phyloP scores from a whole-genome alignment of 2,329 filamentous ascomycete species.

The Claviceps citrina region DNA sequence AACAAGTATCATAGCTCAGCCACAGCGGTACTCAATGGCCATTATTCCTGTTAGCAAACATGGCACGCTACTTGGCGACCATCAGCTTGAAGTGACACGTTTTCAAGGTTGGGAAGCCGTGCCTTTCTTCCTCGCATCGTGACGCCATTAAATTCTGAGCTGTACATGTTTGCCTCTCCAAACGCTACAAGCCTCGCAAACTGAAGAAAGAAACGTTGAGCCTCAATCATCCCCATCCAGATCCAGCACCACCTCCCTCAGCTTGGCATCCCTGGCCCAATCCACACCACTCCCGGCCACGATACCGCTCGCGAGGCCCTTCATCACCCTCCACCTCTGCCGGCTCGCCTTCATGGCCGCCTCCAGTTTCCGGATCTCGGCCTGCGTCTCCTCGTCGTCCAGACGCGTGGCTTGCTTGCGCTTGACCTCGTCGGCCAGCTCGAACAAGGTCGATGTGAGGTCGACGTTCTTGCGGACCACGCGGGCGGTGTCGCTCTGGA shows the following conservation, averaged over 20 bases:
- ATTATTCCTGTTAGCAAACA: too few species aligned
- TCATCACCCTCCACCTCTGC: slow-evolving; percentile 58
- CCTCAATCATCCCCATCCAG: slow-evolving; percentile 24
- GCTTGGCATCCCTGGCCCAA: slow-evolving; percentile 55
- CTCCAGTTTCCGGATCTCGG: slow-evolving; percentile 44
- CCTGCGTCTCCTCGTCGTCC: slow-evolving; percentile 33
- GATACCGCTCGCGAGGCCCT: slow-evolving; percentile 62
- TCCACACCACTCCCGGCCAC: slow-evolving; percentile 71
- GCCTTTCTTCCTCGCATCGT: too few species aligned
- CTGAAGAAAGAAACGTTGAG: too few species aligned
- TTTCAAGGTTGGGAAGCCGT: too few species aligned
- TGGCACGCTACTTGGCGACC: too few species aligned
- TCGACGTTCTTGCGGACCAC: slow-evolving; percentile 45
- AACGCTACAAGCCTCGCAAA: too few species aligned
- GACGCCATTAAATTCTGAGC: too few species aligned
- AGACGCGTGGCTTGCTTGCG: slow-evolving; percentile 37
- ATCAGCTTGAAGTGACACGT: too few species aligned
- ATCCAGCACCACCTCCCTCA: slow-evolving; percentile 60
- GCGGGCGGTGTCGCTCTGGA: slow-evolving; percentile 42
- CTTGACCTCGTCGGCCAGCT: slow-evolving; percentile 42
- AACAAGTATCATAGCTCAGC: too few species aligned
- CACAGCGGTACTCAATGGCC: too few species aligned
- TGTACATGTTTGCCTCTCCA: too few species aligned
- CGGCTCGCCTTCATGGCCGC: slow-evolving; percentile 44
- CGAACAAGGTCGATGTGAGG: slow-evolving; percentile 46